phyloP scores from a whole-genome alignment of 768 basidiomycete species.

The Rickenella mellea region DNA sequence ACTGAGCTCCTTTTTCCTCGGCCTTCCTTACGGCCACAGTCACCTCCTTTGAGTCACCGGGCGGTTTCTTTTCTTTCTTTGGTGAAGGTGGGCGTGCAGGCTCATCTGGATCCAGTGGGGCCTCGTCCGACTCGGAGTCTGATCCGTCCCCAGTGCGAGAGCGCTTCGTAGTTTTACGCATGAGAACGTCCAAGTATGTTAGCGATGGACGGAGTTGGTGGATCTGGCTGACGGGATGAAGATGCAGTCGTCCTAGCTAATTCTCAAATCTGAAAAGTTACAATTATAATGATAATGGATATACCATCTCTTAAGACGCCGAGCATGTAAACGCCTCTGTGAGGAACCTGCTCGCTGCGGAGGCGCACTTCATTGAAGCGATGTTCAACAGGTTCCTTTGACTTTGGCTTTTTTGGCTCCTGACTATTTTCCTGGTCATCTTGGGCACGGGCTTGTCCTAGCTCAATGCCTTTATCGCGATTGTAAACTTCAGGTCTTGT shows the following conservation, averaged over 20 bases:
- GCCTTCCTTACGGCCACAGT: constrained; percentile 65
- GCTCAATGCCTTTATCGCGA: constrained; percentile 51
- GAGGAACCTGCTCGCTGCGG: constrained; percentile 62
- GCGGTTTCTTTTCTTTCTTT: constrained; percentile 51
- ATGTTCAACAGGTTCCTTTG: constrained; percentile 44
- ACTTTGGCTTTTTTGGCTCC: constrained; percentile 31
- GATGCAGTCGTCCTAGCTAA: constrained; percentile 52
- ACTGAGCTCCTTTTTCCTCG: constrained; percentile 49
- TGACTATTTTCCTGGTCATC: constrained; percentile 79
- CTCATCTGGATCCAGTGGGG: constrained; percentile 74
- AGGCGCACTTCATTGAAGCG: constrained; percentile 61
- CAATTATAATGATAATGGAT: neutral
- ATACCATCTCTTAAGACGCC: constrained; percentile 69
- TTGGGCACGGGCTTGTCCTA: constrained; percentile 56
- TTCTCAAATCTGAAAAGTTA: constrained; percentile 8
- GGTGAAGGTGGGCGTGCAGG: constrained; percentile 30
- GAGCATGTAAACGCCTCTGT: constrained; percentile 61
- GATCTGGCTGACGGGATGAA: constrained; percentile 69
- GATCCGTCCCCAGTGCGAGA: constrained; percentile 31
- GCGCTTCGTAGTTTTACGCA: constrained; percentile 50
- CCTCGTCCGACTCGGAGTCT: constrained; percentile 71
- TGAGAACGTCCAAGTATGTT: constrained; percentile 68
- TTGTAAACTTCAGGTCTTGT: constrained; percentile 77
- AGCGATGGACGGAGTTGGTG: constrained; percentile 79
- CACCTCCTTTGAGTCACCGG: constrained; percentile 61